A percentile compares a stretch with the other conserved stretches of the same genome.
Evolutionary conservation across 2,329 filamentous ascomycete genomes (phyloP).

Genomic region (Stylonectria norvegica): DNA sequence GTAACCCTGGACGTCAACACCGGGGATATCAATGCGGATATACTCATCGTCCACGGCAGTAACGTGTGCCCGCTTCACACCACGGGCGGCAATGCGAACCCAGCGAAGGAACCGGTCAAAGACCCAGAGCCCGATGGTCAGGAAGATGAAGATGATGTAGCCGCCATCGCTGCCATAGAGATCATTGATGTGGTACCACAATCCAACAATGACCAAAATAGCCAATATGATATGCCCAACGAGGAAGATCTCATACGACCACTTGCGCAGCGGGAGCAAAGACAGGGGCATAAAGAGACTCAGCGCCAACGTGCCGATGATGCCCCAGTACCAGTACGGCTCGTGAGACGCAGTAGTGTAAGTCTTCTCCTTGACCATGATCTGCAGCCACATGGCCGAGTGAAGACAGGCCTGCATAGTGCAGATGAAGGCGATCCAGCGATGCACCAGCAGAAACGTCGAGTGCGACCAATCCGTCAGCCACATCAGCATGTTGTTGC

Average conservation of each 20-base stretch:
- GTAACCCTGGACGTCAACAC: conserved; percentile 25
- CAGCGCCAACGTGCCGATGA: conserved; percentile 36
- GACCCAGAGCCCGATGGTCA: conserved; percentile 28
- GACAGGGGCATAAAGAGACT: conserved; percentile 32
- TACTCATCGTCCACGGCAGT: conserved; percentile 29
- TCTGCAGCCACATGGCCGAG: conserved; percentile 38
- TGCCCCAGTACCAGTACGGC: conserved; percentile 44
- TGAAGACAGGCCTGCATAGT: conserved; percentile 46
- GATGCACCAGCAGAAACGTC: conserved; percentile 47
- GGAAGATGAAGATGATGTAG: conserved; percentile 36
- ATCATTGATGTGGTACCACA: conserved; percentile 40
- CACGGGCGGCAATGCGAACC: conserved; percentile 15
- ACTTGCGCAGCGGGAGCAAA: conserved; percentile 35
- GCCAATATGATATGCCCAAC: conserved; percentile 40
- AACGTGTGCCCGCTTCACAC: conserved; percentile 28
- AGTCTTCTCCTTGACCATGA: conserved; percentile 27
- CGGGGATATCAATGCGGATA: conserved; percentile 27
- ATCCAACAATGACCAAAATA: conserved; percentile 39
- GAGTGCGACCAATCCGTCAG: conserved; percentile 48
- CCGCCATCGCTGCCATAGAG: conserved; percentile 38
- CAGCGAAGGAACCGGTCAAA: conserved; percentile 28
- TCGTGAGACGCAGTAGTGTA: conserved; percentile 25
- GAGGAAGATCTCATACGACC: conserved; percentile 44
- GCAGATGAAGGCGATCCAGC: conserved; percentile 46
- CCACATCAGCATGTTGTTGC: conserved; percentile 48